Evolutionary conservation across 768 basidiomycete genomes (phyloP).

Genomic region (Tephrocybe sp.): DNA sequence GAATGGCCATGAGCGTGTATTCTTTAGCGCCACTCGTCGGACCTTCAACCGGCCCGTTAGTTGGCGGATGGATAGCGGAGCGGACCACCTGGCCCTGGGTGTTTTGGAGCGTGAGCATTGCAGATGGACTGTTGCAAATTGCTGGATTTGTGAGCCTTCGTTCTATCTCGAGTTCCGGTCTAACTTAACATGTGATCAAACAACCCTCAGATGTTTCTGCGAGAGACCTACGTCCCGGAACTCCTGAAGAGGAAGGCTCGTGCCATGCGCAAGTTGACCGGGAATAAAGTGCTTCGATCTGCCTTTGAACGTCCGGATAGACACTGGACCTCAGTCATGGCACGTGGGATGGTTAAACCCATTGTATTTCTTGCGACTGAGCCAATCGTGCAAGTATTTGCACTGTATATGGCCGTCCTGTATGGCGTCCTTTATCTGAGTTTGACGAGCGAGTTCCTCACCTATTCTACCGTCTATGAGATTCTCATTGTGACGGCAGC

Average conservation of each 20-base stretch:
- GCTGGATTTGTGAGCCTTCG: conserved; percentile 45
- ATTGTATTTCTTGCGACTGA: conserved; percentile 54
- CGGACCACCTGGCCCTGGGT: conserved; percentile 59
- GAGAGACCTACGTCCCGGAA: conserved; percentile 49
- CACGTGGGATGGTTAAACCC: conserved; percentile 53
- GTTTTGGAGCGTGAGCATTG: conserved; percentile 58
- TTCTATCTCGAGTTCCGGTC: neutral
- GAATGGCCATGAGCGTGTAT: conserved; percentile 51
- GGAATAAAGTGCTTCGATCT: conserved; percentile 35
- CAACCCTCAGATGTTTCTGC: conserved; percentile 21
- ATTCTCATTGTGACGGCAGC: conserved; percentile 31
- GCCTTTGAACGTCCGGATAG: conserved; percentile 38
- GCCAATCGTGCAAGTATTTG: conserved; percentile 63
- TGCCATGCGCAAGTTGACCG: conserved; percentile 33
- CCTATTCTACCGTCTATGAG: neutral
- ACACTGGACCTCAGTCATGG: conserved; percentile 44
- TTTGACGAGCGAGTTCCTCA: conserved; percentile 33
- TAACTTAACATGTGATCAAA: neutral
- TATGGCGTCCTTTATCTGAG: conserved; percentile 50
- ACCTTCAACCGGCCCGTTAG: conserved; percentile 36
- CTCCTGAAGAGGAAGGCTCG: conserved; percentile 43
- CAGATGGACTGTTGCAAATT: conserved; percentile 45
- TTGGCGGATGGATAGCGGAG: conserved; percentile 47
- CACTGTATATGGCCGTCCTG: conserved; percentile 57
- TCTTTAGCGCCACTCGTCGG: conserved; percentile 55